These are phyloP conservation scores for Leonotis leonurus DNA, from an alignment of 257 asterid species.

Conservation along the genomic window DNA sequence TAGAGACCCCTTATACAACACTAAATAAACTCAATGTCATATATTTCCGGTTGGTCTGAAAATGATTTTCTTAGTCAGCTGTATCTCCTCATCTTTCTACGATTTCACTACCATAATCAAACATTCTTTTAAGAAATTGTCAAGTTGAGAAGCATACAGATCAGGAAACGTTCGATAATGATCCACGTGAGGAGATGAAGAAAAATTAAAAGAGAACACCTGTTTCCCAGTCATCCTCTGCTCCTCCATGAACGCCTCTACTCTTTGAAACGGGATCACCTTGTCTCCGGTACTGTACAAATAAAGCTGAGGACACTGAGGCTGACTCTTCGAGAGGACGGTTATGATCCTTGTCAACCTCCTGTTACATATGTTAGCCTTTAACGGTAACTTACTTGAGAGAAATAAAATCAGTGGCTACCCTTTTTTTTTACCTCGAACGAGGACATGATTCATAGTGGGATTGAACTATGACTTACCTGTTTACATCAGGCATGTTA, in stretches of 20 bases:
- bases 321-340: conserved; percentile 46
- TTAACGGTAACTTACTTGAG: background rate
- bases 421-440: background rate
- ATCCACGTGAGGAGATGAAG: conserved; percentile 85
- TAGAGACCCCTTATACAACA: too few species aligned
- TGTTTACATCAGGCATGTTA: conserved; percentile 47
- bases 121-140: conserved; percentile 48
- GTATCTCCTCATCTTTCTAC: too few species aligned
- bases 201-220: conserved; percentile 48
- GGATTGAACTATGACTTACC: conserved; percentile 32
- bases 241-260: conserved; percentile 53
- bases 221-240: conserved; percentile 48
- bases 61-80: too few species aligned
- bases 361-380: conserved; percentile 29
- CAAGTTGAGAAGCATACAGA: conserved; percentile 40
- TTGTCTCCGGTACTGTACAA: conserved; percentile 69
- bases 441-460: background rate
- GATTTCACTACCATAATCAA: conserved; percentile 15
- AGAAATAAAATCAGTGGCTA: background rate
- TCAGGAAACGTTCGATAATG: conserved; percentile 70
- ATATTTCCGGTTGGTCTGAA: too few species aligned
- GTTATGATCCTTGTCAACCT: conserved; percentile 43
- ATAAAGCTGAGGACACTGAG: conserved; percentile 81
- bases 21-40: too few species aligned
- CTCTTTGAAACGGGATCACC: conserved; percentile 62